phyloP scores from a whole-genome alignment of 805 yeast genomes.

The Candida nitratophila region DNA sequence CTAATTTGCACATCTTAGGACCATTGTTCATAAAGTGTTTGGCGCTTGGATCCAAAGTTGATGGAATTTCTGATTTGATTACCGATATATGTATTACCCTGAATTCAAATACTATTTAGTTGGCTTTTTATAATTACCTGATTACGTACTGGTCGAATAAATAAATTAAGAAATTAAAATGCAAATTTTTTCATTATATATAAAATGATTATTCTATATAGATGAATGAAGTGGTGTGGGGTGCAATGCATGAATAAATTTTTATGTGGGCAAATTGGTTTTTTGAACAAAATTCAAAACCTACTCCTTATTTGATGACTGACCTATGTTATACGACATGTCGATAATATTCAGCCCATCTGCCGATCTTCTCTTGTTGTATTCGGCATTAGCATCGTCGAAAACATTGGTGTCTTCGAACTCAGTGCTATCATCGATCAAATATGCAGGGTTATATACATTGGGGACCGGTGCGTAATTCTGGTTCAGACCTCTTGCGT shows the following conservation, averaged over 20 bases:
- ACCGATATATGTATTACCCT: constrained; percentile 12
- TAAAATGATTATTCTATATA: too few relatives aligned
- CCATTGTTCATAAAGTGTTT: constrained; percentile 18
- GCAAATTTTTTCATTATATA: too few relatives aligned
- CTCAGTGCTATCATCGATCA: constrained; percentile 5
- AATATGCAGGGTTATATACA: constrained; percentile 18
- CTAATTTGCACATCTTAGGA: constrained; percentile 9
- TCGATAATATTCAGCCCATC: neutral
- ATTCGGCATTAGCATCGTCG: neutral
- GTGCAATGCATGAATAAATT: too few relatives aligned
- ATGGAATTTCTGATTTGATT: constrained; percentile 11
- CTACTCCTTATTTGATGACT: too few relatives aligned
- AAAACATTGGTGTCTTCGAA: neutral
- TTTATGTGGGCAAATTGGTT: too few relatives aligned
- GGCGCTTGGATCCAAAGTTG: constrained; percentile 10
- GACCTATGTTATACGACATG: neutral
- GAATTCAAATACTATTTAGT: neutral
- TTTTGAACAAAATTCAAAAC: too few relatives aligned
- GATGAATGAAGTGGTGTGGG: too few relatives aligned
- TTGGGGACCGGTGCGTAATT: constrained; percentile 13
- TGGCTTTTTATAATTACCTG: too few relatives aligned
- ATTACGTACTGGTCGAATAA: too few relatives aligned
- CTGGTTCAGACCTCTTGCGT: constrained; percentile 26
- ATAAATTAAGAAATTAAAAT: too few relatives aligned
- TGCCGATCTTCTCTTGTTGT: neutral